Conservation (phyloP, 768 basidiomycete species). For the Amanita subjunquillea region DNA sequence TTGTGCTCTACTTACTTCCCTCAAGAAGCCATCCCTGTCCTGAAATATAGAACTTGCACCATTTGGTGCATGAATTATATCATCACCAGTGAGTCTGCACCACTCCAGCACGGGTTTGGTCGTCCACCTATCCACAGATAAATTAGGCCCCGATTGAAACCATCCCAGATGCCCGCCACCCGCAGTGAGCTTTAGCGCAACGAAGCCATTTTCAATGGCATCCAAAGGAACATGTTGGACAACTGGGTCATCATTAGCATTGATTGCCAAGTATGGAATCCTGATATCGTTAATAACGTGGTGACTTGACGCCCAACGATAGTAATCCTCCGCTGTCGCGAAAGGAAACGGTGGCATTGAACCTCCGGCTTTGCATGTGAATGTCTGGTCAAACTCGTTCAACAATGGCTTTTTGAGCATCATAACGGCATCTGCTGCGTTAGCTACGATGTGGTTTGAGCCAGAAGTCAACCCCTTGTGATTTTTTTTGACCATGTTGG, state of each 20-base stretch:
- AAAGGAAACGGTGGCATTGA: slow-evolving; percentile 45
- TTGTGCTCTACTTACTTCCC: slow-evolving; percentile 44
- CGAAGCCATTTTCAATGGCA: slow-evolving; percentile 38
- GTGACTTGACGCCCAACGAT: slow-evolving; percentile 49
- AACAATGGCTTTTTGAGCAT: slow-evolving; percentile 44
- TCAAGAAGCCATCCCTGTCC: slow-evolving; percentile 49
- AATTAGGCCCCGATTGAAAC: slow-evolving; percentile 45
- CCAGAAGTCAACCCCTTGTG: slow-evolving; percentile 33
- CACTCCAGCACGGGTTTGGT: slow-evolving; percentile 66
- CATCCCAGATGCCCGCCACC: slow-evolving; percentile 77
- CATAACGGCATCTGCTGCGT: slow-evolving; percentile 34
- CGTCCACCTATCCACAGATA: slow-evolving; percentile 48
- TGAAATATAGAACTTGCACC: slow-evolving; percentile 22
- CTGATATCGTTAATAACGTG: slow-evolving; percentile 44
- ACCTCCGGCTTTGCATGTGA: slow-evolving; percentile 66
- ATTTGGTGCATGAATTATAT: slow-evolving; percentile 27
- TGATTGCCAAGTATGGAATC: slow-evolving; percentile 70
- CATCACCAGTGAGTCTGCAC: slow-evolving; percentile 48
- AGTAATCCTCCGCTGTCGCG: slow-evolving; percentile 34
- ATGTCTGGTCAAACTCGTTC: slow-evolving; percentile 46
- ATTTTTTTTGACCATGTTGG: slow-evolving; percentile 46
- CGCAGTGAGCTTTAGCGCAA: slow-evolving; percentile 50
- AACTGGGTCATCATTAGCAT: slow-evolving; percentile 71
- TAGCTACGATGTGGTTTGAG: slow-evolving; percentile 39
- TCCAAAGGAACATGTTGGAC: slow-evolving; percentile 54